Base-by-base conservation (phyloP, 805 yeast genomes). In the Saturnispora halmiae region DNA sequence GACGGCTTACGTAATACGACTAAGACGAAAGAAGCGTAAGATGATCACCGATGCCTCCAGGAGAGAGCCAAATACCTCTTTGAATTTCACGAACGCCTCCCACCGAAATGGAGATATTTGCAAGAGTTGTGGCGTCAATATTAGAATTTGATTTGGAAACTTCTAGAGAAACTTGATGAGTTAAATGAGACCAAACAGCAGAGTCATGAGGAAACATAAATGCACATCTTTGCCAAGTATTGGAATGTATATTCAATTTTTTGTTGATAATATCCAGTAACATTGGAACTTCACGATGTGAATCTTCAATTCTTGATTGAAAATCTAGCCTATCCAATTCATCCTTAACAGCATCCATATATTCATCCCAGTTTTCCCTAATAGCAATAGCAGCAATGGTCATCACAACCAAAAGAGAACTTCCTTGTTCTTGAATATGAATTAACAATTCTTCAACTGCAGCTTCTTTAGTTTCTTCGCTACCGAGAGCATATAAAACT, bases 401-500 rank as follows among this genome's bases (percentile, higher is more conserved):
- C 44, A 88, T 59, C 0, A 84, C 79, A 2, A 83, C 75, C 19
- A 75, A 53, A 34, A 85, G 60, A 2, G 87, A 75, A 1, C 82
- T 66, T 0, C 94, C 95, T 42, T 72, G 59, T 4, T 62, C 65
- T 45, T 73, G 79, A 31, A 87, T 74, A 50, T 70, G 75, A 19
- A 71, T 68, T 50, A 82, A 80, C 33, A 90, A 60, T 57, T 86
- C 95, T 51, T 87, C 95, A 35, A 83, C 54, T 0, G 96, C 95
- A 1, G 87, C 88, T 47, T 77, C 81, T 44, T 76, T 79, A 1
- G 92, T 77, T 4, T 82, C 92, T n/a, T 72, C 76, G 0, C 77
- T 72, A n/a, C 77, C 82, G 42, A 74, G 73, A 2, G 85, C 84
- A 63, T 80, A 82, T 37, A 92, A 65, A 1, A 88, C 81, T 54